Conservation (phyloP, 2,329 filamentous ascomycete genomes). For the Fonsecaea multimorphosa region DNA sequence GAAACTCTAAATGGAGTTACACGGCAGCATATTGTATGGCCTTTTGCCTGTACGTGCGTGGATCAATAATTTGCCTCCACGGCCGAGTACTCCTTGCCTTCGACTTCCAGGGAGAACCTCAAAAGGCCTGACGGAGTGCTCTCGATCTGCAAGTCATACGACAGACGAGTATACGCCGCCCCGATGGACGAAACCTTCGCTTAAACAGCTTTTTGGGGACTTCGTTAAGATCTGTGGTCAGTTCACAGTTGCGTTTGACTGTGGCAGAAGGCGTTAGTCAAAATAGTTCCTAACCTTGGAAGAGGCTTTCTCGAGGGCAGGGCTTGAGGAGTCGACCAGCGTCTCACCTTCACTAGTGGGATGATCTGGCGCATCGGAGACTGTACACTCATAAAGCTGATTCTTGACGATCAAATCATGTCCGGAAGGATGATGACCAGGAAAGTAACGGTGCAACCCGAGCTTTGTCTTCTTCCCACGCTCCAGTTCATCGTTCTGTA, state of each 20-base stretch:
- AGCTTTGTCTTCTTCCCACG: not conserved
- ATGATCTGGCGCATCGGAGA: not conserved
- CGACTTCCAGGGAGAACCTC: conserved; percentile 9
- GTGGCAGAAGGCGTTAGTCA: too few relatives aligned
- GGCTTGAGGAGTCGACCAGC: too few relatives aligned
- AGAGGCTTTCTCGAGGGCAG: too few relatives aligned
- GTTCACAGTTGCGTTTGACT: not conserved
- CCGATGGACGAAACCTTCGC: not conserved
- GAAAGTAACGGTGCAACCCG: not conserved
- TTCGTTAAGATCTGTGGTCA: not conserved
- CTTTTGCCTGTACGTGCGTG: too few relatives aligned
- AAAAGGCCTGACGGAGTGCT: conserved; percentile 10
- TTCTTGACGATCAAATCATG: not conserved
- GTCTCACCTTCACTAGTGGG: not conserved
- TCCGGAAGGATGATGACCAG: not conserved
- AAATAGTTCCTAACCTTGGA: too few relatives aligned
- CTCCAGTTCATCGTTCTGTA: not conserved
- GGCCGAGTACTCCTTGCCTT: conserved; percentile 2
- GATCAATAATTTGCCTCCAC: conserved; percentile 10
- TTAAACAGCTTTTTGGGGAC: not conserved
- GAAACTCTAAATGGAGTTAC: too few relatives aligned
- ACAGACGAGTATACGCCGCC: not conserved
- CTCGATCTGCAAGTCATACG: conserved; percentile 2
- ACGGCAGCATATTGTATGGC: too few relatives aligned
- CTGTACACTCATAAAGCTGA: not conserved